These are phyloP conservation scores for Powellomyces hirtus DNA, from an alignment of 192 early-diverging fungal genomes.

Conservation along the genomic window DNA sequence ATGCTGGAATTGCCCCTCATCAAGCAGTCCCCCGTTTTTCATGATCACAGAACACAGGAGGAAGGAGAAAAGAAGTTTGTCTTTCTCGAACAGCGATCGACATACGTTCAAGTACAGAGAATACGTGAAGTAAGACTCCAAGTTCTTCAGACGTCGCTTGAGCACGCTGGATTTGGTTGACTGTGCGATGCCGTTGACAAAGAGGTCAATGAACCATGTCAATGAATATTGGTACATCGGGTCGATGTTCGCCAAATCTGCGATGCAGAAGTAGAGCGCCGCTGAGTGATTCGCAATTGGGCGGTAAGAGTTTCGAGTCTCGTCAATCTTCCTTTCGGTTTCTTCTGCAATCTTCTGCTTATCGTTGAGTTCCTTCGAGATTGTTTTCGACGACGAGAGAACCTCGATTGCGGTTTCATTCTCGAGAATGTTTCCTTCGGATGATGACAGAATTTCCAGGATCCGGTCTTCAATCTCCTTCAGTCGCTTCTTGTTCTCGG, in stretches of 20 bases:
- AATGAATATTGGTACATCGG: slow-evolving; percentile 72
- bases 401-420: slow-evolving; percentile 66
- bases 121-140: slow-evolving; percentile 65
- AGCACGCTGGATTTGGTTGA: slow-evolving; percentile 58
- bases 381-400: slow-evolving; percentile 52
- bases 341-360: slow-evolving; percentile 70
- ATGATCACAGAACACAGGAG: slow-evolving; percentile 55
- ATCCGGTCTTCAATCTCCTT: slow-evolving; percentile 70
- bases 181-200: slow-evolving; percentile 47
- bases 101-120: slow-evolving; percentile 65
- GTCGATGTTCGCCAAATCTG: slow-evolving; percentile 65
- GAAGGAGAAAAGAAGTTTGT: slow-evolving; percentile 67
- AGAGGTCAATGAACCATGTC: slow-evolving; percentile 67
- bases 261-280: slow-evolving; percentile 64
- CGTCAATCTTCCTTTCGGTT: slow-evolving; percentile 67
- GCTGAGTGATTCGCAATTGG: slow-evolving; percentile 66
- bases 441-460: slow-evolving; percentile 56
- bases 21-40: slow-evolving; percentile 48
- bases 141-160: slow-evolving; percentile 61
- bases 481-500: slow-evolving; percentile 61
- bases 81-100: slow-evolving; percentile 67
- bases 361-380: slow-evolving; percentile 62
- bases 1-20: slow-evolving; percentile 52
- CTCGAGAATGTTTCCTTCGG: slow-evolving; percentile 68
- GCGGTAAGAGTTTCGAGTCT: slow-evolving; percentile 63